Evolutionary conservation across 805 yeast species (phyloP).

Genomic region (Nadsonia fulvescens): DNA sequence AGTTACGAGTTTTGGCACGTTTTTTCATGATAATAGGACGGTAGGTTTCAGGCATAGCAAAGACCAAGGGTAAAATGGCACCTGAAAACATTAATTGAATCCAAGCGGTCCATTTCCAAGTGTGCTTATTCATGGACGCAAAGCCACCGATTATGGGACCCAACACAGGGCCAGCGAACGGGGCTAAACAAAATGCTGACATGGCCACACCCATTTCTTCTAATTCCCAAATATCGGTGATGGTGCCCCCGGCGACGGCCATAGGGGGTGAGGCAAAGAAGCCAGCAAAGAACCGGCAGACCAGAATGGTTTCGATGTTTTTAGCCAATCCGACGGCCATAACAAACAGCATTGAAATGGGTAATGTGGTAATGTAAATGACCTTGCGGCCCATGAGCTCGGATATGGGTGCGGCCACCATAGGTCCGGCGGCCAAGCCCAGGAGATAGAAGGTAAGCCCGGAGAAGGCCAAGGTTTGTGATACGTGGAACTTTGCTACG

Average conservation of each 20-base stretch:
- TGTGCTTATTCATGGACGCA: slow-evolving; percentile 19
- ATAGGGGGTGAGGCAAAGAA: slow-evolving; percentile 51
- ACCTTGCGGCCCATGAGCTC: slow-evolving; percentile 32
- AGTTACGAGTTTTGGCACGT: slow-evolving; percentile 32
- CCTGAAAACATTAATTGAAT: slow-evolving; percentile 38
- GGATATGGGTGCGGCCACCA: slow-evolving; percentile 44
- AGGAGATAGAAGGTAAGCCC: slow-evolving; percentile 41
- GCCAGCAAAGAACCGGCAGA: slow-evolving; percentile 47
- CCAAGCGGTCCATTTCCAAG: slow-evolving; percentile 53
- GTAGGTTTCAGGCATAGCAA: slow-evolving; percentile 36
- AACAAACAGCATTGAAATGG: slow-evolving; percentile 14
- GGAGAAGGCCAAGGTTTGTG: slow-evolving; percentile 29
- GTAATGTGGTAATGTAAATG: slow-evolving; percentile 11
- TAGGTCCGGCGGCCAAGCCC: slow-evolving; percentile 54
- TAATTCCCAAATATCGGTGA: slow-evolving; percentile 41
- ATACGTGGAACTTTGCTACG: slow-evolving; percentile 24
- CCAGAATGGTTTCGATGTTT: slow-evolving; percentile 34
- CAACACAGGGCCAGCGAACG: slow-evolving; percentile 39
- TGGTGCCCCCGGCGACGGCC: slow-evolving; percentile 50
- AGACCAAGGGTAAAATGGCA: slow-evolving; percentile 25
- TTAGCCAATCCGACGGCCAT: slow-evolving; percentile 11
- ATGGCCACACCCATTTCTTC: slow-evolving; percentile 35
- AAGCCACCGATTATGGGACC: slow-evolving; percentile 34
- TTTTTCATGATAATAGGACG: slow-evolving; percentile 31
- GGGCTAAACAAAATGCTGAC: slow-evolving; percentile 41